Evolutionary conservation across 768 basidiomycete species (phyloP).

Genomic region (Udeniomyces megalosporus): DNA sequence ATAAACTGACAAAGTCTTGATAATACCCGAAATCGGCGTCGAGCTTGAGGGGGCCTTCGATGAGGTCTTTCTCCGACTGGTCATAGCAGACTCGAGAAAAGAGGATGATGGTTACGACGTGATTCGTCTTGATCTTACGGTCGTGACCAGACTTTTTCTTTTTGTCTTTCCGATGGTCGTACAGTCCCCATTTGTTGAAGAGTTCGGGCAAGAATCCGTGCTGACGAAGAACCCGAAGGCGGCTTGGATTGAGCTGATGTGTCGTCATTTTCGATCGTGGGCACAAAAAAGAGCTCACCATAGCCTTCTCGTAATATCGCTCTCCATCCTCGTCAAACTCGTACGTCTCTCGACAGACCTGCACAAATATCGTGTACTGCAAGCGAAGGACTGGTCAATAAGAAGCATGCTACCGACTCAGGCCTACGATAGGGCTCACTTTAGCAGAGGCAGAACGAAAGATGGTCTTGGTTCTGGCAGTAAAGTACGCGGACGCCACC

Average conservation of each 20-base stretch:
- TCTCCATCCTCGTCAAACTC: conserved; percentile 94
- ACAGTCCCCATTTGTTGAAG: conserved; percentile 56
- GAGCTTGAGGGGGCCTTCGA: conserved; percentile 35
- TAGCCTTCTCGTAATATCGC: conserved; percentile 92
- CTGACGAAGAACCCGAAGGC: not conserved
- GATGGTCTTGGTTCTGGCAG: conserved; percentile 66
- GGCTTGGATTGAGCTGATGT: not conserved
- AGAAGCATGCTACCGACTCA: not conserved
- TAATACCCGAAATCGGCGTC: conserved; percentile 68
- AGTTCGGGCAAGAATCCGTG: conserved; percentile 68
- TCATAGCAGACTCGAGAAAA: conserved; percentile 62
- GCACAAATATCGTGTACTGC: conserved; percentile 53
- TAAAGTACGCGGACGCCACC: conserved; percentile 70
- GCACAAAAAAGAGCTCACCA: conserved; percentile 28
- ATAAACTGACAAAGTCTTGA: conserved; percentile 42
- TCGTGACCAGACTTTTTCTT: no score
- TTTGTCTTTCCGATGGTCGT: no score
- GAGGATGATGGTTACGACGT: conserved; percentile 83
- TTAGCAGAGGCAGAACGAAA: conserved; percentile 83
- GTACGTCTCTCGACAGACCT: conserved; percentile 91
- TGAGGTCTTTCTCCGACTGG: conserved; percentile 18
- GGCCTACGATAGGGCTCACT: conserved; percentile 32
- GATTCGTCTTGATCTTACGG: conserved; percentile 59
- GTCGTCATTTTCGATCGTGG: not conserved
- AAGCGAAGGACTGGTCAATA: not conserved